Base-by-base conservation (phyloP, 768 basidiomycete species). In the Boletales sp. region DNA sequence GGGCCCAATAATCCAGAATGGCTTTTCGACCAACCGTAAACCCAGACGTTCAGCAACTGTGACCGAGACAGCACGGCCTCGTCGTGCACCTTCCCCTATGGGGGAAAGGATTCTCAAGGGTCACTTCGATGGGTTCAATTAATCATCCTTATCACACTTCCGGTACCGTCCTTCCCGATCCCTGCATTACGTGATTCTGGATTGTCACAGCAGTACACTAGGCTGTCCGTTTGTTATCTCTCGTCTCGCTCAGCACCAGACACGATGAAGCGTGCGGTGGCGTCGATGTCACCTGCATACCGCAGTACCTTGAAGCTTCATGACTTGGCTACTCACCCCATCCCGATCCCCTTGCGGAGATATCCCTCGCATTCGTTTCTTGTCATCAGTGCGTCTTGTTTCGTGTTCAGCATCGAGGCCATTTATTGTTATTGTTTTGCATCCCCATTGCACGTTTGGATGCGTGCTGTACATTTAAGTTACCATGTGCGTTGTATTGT, bases 21-120 rank as follows among this genome's bases (percentile, higher is more conserved):
- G 47, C 0, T 17, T 38, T 27, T 24, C 68, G 14, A 69, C 68
- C 35, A 61, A 51, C 50, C 69, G 57, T 55, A 70, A 65, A 45
- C 69, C 73, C 13, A 77, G 74, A 49, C 83, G 86, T 17, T 78
- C 84, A n/a, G 80, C 84, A 5, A 86, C 84, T 17, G 63, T 84
- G 47, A 52, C 44, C 8, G 77, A 76, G 38, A 62, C 66, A 42
- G 71, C 75, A 13, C 77, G 76, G 43, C 76, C 76, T 10, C 82
- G 79, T 48, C 74, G 82, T 53, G 87, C 86, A 3, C 90, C 89
- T 17, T 90, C 87, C 35, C 90, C 90, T 7, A 92, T 91, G 90
- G 91, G 90, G 55, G 90, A 93, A 70, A 77, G 90, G 51, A 91
- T 93, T 52, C 78, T 93, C 58, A 93, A 89, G 74, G 90, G 90